Percentiles rank a stretch among this genome's conserved stretches.
Evolutionary conservation across 1,139 yeast genomes (phyloP).

Genomic region (Yamadazyma membranifaciens): DNA sequence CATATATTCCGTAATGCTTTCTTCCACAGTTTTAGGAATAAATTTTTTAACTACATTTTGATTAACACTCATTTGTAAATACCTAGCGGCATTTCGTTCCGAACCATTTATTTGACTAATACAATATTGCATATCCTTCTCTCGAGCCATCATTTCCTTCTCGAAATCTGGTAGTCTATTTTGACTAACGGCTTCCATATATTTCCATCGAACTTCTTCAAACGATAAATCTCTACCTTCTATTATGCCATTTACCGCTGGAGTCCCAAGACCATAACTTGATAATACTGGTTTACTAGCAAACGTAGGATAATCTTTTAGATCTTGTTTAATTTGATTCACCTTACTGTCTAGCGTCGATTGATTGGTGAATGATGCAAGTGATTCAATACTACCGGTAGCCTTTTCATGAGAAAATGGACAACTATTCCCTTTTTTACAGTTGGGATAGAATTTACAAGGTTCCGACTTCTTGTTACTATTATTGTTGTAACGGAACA

Average conservation of each 20-base stretch:
- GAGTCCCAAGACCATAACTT: slow-evolving; percentile 26
- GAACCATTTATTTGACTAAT: slow-evolving; percentile 36
- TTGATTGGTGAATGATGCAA: slow-evolving; percentile 13
- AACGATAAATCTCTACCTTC: slow-evolving; percentile 53
- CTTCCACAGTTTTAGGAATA: slow-evolving; percentile 31
- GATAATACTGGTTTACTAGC: slow-evolving; percentile 21
- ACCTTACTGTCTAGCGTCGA: slow-evolving; percentile 12
- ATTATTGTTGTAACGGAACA: not conserved
- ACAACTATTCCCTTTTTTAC: slow-evolving; percentile 17
- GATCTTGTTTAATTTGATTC: slow-evolving; percentile 14
- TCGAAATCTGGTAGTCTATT: slow-evolving; percentile 40
- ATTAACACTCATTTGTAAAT: slow-evolving; percentile 49
- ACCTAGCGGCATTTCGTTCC: slow-evolving; percentile 53
- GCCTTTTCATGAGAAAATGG: slow-evolving; percentile 14
- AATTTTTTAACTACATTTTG: slow-evolving; percentile 35
- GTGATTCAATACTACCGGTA: slow-evolving; percentile 7
- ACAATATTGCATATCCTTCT: slow-evolving; percentile 48
- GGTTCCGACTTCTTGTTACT: slow-evolving; percentile 5
- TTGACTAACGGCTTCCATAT: slow-evolving; percentile 38
- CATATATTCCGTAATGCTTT: slow-evolving; percentile 18
- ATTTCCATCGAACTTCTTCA: slow-evolving; percentile 55
- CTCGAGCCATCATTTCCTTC: slow-evolving; percentile 37
- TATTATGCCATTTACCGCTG: slow-evolving; percentile 37
- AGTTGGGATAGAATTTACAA: slow-evolving; percentile 18
- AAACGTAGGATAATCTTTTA: slow-evolving; percentile 12